Evolutionary conservation across 164 flowering plant species (phyloP).

Genomic region (Stephania japonica): DNA sequence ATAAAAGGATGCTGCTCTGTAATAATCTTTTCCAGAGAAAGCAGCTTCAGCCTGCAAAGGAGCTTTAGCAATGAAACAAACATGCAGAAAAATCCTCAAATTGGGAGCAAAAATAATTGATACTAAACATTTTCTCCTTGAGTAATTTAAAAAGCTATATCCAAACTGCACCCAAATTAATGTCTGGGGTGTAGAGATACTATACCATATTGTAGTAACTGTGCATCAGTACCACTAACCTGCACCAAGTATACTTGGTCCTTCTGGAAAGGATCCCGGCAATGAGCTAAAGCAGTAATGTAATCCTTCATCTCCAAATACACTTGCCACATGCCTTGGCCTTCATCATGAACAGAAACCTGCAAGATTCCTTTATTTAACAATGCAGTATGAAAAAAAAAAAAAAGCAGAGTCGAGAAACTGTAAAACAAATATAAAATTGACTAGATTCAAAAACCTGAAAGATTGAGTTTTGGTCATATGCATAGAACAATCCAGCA

Average conservation of each 20-base stretch:
- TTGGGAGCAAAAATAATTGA: background rate
- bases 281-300: conserved; percentile 80
- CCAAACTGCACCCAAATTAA: too few species aligned
- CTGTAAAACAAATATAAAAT: background rate
- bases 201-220: background rate
- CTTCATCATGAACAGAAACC: conserved; percentile 98
- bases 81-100: background rate
- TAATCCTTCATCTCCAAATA: conserved; percentile 86
- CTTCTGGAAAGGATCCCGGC: conserved; percentile 84
- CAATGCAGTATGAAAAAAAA: conserved; percentile 2
- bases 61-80: background rate
- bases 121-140: background rate
- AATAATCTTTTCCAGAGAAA: conserved; percentile 67
- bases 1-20: conserved; percentile 91
- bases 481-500: conserved; percentile 96
- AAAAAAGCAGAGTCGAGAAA: background rate
- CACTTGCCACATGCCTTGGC: conserved; percentile 98
- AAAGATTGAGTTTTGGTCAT: conserved; percentile 87
- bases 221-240: conserved; percentile 34
- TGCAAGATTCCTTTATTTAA: conserved; percentile 22
- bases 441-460: conserved; percentile 50
- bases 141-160: background rate
- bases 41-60: conserved; percentile 93
- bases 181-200: background rate
- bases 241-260: conserved; percentile 93